Conservation (phyloP, 441 rosid species). For the Rhodomyrtus psidioides region DNA sequence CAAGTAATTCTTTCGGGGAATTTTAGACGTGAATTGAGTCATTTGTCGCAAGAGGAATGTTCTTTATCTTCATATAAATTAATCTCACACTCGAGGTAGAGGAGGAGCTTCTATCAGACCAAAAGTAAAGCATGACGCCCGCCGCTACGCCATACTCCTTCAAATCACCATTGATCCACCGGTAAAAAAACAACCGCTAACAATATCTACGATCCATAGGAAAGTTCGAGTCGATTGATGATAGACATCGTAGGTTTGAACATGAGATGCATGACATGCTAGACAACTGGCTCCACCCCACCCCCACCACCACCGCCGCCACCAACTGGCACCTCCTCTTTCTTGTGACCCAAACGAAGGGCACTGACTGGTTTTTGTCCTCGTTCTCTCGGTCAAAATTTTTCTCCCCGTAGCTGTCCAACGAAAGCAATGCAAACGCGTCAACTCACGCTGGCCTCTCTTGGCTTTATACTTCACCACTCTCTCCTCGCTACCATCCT, state of each 20-base stretch:
- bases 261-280: neutral
- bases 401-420: neutral
- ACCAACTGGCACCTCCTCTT: neutral
- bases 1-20: neutral
- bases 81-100: neutral
- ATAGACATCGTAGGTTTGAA: neutral
- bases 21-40: neutral
- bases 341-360: neutral
- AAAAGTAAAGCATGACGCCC: no score
- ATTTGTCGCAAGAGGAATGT: neutral
- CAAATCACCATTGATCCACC: neutral
- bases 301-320: neutral
- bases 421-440: neutral
- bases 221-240: neutral
- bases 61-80: neutral
- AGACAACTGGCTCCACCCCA: no score
- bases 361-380: neutral
- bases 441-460: neutral
- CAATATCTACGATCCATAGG: neutral
- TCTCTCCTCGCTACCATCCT: neutral
- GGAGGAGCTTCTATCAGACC: no score
- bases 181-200: neutral
- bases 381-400: neutral
- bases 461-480: neutral
- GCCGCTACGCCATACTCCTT: neutral